These are phyloP conservation scores for Neofusicoccum sp. DNA, from an alignment of 2,329 filamentous ascomycete species.

Conservation along the genomic window DNA sequence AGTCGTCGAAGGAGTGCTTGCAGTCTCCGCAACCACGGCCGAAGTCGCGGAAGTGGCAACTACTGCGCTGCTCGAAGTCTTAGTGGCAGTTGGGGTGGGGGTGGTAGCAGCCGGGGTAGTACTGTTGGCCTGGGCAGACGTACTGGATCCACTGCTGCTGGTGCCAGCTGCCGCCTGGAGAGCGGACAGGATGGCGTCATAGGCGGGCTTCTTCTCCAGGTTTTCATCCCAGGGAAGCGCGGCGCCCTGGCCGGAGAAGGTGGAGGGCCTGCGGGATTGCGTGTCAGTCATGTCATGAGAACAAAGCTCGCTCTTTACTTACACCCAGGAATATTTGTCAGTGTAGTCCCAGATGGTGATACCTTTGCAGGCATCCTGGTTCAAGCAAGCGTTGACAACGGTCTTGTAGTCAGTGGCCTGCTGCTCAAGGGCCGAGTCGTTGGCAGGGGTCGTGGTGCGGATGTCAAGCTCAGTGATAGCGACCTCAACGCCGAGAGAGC, in stretches of 20 bases:
- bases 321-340: slow-evolving; percentile 48
- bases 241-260: slow-evolving; percentile 43
- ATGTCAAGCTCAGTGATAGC: slow-evolving; percentile 67
- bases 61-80: slow-evolving; percentile 14
- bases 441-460: slow-evolving; percentile 30
- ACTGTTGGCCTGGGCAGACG: background rate
- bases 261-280: slow-evolving; percentile 27
- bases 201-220: slow-evolving; percentile 42
- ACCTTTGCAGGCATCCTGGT: slow-evolving; percentile 54
- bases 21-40: slow-evolving; percentile 9
- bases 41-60: slow-evolving; percentile 1
- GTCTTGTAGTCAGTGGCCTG: slow-evolving; percentile 25
- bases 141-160: slow-evolving; percentile 10
- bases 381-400: slow-evolving; percentile 54
- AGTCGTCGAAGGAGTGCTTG: background rate
- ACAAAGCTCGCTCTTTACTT: background rate
- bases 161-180: slow-evolving; percentile 11
- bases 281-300: background rate
- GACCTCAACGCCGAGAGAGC: slow-evolving; percentile 54
- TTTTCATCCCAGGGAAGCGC: slow-evolving; percentile 49
- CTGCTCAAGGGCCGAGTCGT: slow-evolving; percentile 25
- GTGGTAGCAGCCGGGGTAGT: background rate
- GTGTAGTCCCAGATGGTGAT: slow-evolving; percentile 60
- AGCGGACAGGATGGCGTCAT: slow-evolving; percentile 24
- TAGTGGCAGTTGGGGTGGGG: slow-evolving; percentile 10